These are phyloP conservation scores for Aspergillus ruber DNA, from an alignment of 2,329 filamentous ascomycete species.

Conservation along the genomic window DNA sequence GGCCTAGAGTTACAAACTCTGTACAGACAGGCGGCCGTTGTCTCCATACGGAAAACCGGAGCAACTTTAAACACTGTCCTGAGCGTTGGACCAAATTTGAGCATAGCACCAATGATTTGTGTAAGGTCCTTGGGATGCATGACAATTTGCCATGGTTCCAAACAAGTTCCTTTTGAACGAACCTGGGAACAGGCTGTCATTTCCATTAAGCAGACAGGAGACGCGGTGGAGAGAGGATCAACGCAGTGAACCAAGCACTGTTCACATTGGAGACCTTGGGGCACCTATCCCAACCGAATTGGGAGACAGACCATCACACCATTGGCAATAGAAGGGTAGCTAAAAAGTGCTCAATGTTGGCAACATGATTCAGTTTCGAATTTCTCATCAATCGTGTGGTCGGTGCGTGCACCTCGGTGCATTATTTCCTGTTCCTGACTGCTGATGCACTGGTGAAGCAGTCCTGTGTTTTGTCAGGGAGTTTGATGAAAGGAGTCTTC, in stretches of 20 bases:
- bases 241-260: background rate
- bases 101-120: no score
- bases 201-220: background rate
- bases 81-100: no score
- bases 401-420: background rate
- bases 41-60: no score
- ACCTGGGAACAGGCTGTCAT: background rate
- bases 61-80: no score
- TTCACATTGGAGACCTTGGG: background rate
- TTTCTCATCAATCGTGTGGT: background rate
- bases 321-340: background rate
- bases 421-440: background rate
- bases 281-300: background rate
- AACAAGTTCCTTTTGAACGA: background rate
- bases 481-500: no score
- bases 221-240: background rate
- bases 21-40: no score
- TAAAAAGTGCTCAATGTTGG: background rate
- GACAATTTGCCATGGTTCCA: no score
- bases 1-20: no score
- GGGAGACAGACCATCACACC: background rate
- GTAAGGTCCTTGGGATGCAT: no score
- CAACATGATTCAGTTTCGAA: background rate
- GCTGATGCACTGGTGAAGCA: background rate
- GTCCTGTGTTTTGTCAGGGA: background rate